Evolutionary conservation across 768 basidiomycete species (phyloP).

Genomic region (Strobilomyces echinocephalus): DNA sequence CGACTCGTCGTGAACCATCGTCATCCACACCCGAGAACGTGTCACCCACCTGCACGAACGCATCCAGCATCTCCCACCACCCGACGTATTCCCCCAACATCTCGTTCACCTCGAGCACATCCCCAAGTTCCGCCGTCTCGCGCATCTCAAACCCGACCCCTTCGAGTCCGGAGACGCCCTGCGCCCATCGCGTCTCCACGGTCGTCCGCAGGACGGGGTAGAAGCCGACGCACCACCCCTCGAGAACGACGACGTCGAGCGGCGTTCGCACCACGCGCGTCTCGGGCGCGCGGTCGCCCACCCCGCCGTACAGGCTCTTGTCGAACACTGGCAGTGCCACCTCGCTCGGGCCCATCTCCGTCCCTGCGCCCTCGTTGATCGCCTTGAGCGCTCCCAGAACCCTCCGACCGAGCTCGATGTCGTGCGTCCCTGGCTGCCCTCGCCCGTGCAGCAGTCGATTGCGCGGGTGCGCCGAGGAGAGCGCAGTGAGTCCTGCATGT

Average conservation of each 20-base stretch:
- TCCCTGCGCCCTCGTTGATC: slow-evolving; percentile 28
- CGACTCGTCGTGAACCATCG: not conserved
- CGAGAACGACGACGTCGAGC: slow-evolving; percentile 81
- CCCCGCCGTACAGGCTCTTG: slow-evolving; percentile 74
- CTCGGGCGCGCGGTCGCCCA: slow-evolving; percentile 72
- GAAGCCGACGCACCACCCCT: slow-evolving; percentile 97
- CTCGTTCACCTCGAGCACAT: slow-evolving; percentile 62
- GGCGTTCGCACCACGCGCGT: slow-evolving; percentile 41
- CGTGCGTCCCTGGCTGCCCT: slow-evolving; percentile 94
- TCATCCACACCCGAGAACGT: not conserved
- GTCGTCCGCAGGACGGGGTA: slow-evolving; percentile 50
- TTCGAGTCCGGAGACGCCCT: slow-evolving; percentile 22
- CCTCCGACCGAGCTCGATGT: slow-evolving; percentile 57
- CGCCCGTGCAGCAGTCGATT: slow-evolving; percentile 75
- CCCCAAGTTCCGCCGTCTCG: slow-evolving; percentile 40
- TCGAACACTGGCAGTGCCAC: slow-evolving; percentile 78
- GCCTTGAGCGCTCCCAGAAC: slow-evolving; percentile 47
- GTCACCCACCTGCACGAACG: slow-evolving; percentile 59
- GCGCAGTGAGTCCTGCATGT: slow-evolving; percentile 50
- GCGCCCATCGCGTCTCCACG: slow-evolving; percentile 51
- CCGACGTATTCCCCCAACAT: slow-evolving; percentile 52
- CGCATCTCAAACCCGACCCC: slow-evolving; percentile 28
- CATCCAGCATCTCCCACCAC: slow-evolving; percentile 69
- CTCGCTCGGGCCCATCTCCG: not conserved
- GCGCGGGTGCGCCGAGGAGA: slow-evolving; percentile 46